Evolutionary conservation across 805 yeast species (phyloP).

Genomic region (Teunomyces aglyptinius): DNA sequence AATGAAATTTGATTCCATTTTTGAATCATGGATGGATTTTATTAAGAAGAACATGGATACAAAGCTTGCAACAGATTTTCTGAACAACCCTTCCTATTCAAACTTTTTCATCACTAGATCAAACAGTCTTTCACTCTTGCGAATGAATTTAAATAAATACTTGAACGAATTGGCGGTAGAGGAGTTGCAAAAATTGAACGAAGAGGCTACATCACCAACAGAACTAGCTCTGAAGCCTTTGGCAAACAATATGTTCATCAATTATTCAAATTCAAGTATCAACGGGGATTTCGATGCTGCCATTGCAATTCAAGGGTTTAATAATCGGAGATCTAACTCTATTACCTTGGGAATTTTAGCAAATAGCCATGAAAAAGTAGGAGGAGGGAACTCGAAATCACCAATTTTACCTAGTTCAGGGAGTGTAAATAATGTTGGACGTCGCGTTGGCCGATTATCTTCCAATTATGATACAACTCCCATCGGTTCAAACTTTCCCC

Average conservation of each 20-base stretch:
- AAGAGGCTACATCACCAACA: slow-evolving; percentile 1
- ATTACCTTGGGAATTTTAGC: slow-evolving; percentile 18
- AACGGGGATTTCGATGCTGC: slow-evolving; percentile 7
- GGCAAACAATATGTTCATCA: slow-evolving; percentile 4
- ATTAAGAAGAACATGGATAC: slow-evolving; percentile 9
- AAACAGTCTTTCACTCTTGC: slow-evolving; percentile 15
- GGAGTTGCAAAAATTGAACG: slow-evolving; percentile 10
- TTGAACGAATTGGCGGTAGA: slow-evolving; percentile 12
- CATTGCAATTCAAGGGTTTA: slow-evolving; percentile 1
- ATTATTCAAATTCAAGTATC: slow-evolving; percentile 9
- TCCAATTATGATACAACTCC: neutral
- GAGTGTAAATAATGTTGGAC: neutral
- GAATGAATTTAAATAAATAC: slow-evolving; percentile 14
- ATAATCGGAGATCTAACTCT: slow-evolving; percentile 18
- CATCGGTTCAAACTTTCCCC: neutral
- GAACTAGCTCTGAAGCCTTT: neutral
- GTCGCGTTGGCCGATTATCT: neutral
- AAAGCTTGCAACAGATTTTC: slow-evolving; percentile 3
- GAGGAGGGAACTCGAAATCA: neutral
- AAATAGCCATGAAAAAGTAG: slow-evolving; percentile 4
- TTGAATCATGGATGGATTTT: slow-evolving; percentile 25
- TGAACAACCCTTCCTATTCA: neutral
- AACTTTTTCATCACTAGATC: slow-evolving; percentile 6
- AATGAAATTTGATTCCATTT: slow-evolving; percentile 19
- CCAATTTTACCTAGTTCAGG: neutral